Base-by-base conservation (phyloP, 148 eudicot genomes). In the Chenopodium formosanum region DNA sequence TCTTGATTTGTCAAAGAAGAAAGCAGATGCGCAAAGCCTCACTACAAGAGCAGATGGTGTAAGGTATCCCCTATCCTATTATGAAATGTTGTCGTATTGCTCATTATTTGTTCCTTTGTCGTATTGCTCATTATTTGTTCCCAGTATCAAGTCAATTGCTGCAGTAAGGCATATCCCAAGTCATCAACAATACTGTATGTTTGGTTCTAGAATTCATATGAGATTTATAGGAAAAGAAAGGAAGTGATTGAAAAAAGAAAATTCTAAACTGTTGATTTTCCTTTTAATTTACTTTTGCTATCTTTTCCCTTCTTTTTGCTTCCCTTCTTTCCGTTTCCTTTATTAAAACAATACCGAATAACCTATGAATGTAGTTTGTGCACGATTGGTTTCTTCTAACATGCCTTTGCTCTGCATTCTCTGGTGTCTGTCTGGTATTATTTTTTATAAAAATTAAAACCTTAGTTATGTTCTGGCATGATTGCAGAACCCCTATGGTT, bases 41-140 rank as follows among this genome's bases (percentile, higher is more conserved):
- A 89, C 91, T 63, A 91, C 90, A 27, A 90, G 98, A 86, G 88
- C 91, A 58, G 98, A 96, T 89, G 92, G 94, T 79, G 80, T 82
- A 74, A 94, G 98, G 99, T 95, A 87, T 83, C n/a, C 65, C 7
- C 73, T 78, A 9, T 50, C 72, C 23, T 16, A 52, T 29, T 44
- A 27, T 7, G 25, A 78, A 73, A 74, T 46, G 67, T 20, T 62
- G 34, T 32, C 60, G 13, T 34, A 3, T 34, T 34, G 37, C 60
- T 53, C n/a, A 53, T 58, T 23, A 22, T 56, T 7, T 52, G 48
- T 47, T 56, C 4, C 23, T 23, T 20, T 62, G 34, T 32, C 60
- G 13, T 34, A 3, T 34, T 34, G 37, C 60, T 53, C n/a, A 53
- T 58, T 23, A 22, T 56, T 7, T 52, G 48, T 47, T 56, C 4